A percentile compares a stretch with the other conserved stretches of the same genome.
Conservation (phyloP, 2,329 filamentous ascomycete species). For the Ceratocystiopsis brevicomis region DNA sequence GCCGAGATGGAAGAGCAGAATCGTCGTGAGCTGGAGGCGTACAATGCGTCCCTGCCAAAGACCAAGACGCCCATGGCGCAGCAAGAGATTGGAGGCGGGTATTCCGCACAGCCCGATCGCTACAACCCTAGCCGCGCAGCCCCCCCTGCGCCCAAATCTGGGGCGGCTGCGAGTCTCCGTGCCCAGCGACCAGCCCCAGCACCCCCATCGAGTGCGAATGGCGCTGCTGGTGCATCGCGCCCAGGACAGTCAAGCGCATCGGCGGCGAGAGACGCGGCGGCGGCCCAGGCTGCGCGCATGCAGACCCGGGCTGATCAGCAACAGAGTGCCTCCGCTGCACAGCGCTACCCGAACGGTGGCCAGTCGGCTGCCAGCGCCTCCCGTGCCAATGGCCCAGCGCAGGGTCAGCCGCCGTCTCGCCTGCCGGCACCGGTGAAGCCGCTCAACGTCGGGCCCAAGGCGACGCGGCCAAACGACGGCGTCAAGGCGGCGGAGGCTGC, state of each 20-base stretch:
- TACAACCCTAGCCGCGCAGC: slow-evolving; percentile 77
- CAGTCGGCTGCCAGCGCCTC: slow-evolving; percentile 30
- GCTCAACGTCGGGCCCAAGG: slow-evolving; percentile 57
- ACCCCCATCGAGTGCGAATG: slow-evolving; percentile 37
- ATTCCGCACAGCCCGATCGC: slow-evolving; percentile 25
- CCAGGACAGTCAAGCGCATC: slow-evolving; percentile 33
- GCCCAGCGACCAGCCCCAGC: slow-evolving; percentile 64
- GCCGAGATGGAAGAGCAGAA: slow-evolving; percentile 45
- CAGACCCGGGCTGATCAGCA: slow-evolving; percentile 28
- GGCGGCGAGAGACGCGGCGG: slow-evolving; percentile 4
- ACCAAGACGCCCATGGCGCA: slow-evolving; percentile 64
- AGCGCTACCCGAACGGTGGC: slow-evolving; percentile 39
- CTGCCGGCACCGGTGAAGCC: slow-evolving; percentile 54
- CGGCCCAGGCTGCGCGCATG: slow-evolving; percentile 22
- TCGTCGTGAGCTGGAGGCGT: slow-evolving; percentile 63
- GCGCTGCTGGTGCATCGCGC: slow-evolving; percentile 20
- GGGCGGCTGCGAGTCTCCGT: slow-evolving; percentile 36
- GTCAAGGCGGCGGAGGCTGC: slow-evolving; percentile 83
- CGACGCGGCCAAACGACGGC: slow-evolving; percentile 36
- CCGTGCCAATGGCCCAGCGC: slow-evolving; percentile 26
- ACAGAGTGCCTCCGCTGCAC: slow-evolving; percentile 25
- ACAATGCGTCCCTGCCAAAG: slow-evolving; percentile 78
- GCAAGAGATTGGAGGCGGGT: slow-evolving; percentile 57
- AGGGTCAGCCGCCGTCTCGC: slow-evolving; percentile 26
- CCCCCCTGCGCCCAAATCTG: slow-evolving; percentile 53